Conservation (phyloP, 805 yeast genomes). For the Kazachstania kunashirensis region DNA sequence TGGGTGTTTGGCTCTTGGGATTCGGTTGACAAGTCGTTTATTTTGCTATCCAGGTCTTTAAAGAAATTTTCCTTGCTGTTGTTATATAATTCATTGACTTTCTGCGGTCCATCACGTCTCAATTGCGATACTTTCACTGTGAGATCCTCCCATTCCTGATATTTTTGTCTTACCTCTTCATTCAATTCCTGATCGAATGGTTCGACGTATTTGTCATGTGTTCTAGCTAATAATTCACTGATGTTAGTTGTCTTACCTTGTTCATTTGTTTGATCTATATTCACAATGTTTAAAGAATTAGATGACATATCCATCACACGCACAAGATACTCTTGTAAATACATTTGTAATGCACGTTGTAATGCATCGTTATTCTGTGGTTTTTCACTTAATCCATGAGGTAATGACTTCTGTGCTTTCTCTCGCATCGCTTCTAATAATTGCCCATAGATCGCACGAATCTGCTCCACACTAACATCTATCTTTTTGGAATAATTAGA, state of each 20-base stretch:
- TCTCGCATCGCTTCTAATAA: constrained; percentile 19
- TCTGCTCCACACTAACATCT: constrained; percentile 11
- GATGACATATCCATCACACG: constrained; percentile 43
- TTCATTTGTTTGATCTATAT: constrained; percentile 31
- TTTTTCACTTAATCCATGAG: constrained; percentile 5
- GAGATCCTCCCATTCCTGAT: constrained; percentile 52
- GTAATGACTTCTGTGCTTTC: constrained; percentile 14
- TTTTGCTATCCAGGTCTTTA: constrained; percentile 2
- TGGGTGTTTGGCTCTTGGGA: constrained; percentile 7
- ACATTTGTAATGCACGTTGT: constrained; percentile 17
- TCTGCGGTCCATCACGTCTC: constrained; percentile 43
- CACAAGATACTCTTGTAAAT: constrained; percentile 17
- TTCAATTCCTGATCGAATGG: constrained; percentile 63
- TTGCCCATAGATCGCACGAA: constrained; percentile 24
- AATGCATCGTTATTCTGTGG: constrained; percentile 4
- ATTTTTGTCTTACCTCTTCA: constrained; percentile 44
- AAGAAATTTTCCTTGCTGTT: neutral
- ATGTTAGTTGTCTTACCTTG: constrained; percentile 6
- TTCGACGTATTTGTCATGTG: constrained; percentile 36
- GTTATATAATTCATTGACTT: constrained; percentile 31
- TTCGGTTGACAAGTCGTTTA: neutral
- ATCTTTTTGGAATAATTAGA: neutral
- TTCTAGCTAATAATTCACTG: constrained; percentile 12
- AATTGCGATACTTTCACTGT: constrained; percentile 48
- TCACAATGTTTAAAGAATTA: constrained; percentile 50